Conservation (phyloP, 495 filamentous ascomycete species). For the Penicillium robsamsonii region DNA sequence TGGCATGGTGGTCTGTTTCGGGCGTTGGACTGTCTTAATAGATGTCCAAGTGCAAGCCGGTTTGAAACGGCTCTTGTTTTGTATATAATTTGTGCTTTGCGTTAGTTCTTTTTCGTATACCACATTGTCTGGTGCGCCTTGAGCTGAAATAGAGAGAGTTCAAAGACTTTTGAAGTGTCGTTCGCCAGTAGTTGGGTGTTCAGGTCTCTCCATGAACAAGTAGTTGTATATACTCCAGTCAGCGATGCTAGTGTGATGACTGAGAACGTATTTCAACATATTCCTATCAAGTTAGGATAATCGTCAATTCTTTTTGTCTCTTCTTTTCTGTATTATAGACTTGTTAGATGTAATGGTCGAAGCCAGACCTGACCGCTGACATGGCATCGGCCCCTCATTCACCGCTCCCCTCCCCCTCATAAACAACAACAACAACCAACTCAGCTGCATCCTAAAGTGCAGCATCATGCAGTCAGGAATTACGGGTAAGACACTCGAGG, state of each 20-base stretch:
- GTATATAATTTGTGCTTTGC: constrained; percentile 28
- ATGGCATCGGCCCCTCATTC: constrained; percentile 19
- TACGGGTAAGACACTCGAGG: constrained; percentile 53
- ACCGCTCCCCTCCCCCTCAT: constrained; percentile 26
- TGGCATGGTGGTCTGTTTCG: constrained; percentile 26
- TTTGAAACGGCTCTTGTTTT: constrained; percentile 15
- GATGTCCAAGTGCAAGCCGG: constrained; percentile 16
- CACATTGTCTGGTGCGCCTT: constrained; percentile 17
- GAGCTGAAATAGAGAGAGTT: constrained; percentile 7
- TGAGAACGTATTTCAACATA: neutral
- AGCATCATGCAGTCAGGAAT: constrained; percentile 84
- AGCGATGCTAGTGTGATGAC: neutral
- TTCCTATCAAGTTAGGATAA: neutral
- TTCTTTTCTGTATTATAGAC: neutral
- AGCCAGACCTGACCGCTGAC: neutral
- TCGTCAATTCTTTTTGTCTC: neutral
- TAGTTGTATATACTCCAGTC: neutral
- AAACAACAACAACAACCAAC: constrained; percentile 21
- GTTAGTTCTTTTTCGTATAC: constrained; percentile 25
- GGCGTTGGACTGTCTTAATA: constrained; percentile 9
- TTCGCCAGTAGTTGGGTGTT: neutral
- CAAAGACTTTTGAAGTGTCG: neutral
- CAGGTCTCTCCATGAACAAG: neutral
- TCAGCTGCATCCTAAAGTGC: constrained; percentile 8
- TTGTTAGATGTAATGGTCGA: neutral